Evolutionary conservation across 495 filamentous ascomycete genomes (phyloP).

Genomic region (Penicillium ochrochloron): DNA sequence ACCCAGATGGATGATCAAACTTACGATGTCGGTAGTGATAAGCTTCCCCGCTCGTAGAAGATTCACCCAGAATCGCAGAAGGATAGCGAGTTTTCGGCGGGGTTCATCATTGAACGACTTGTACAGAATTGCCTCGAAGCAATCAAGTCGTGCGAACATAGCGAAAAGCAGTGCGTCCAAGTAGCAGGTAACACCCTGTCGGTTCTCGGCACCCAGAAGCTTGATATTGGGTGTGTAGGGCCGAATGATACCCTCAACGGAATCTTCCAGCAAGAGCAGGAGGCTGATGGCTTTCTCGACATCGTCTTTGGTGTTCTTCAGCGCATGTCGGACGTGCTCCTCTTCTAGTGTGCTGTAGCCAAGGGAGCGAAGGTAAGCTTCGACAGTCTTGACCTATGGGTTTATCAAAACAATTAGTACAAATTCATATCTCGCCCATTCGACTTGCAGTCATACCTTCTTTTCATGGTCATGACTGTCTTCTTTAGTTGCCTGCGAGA

Average conservation of each 20-base stretch:
- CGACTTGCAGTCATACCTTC: conserved; percentile 35
- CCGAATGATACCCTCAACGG: conserved; percentile 78
- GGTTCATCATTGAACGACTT: conserved; percentile 68
- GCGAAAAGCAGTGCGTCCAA: conserved; percentile 91
- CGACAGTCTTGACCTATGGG: conserved; percentile 42
- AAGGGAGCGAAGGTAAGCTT: conserved; percentile 36
- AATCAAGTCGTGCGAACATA: conserved; percentile 89
- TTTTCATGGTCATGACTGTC: conserved; percentile 40
- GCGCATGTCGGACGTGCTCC: conserved; percentile 69
- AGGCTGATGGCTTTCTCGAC: conserved; percentile 75
- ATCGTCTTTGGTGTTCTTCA: conserved; percentile 68
- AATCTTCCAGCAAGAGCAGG: conserved; percentile 73
- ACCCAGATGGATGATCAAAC: conserved; percentile 25
- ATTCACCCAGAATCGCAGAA: conserved; percentile 92
- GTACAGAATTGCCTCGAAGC: conserved; percentile 89
- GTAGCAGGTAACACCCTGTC: conserved; percentile 86
- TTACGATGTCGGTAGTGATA: conserved; percentile 83
- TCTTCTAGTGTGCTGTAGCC: conserved; percentile 44
- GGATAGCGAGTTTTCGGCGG: conserved; percentile 69
- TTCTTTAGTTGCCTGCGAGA: conserved; percentile 27
- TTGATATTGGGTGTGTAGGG: conserved; percentile 69
- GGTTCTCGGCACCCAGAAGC: conserved; percentile 86
- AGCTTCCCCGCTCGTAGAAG: conserved; percentile 82
- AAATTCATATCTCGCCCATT: background rate
- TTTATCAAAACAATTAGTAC: conserved; percentile 13